Conservation (phyloP, 164 flowering plant genomes). For the Berberis vulgaris region DNA sequence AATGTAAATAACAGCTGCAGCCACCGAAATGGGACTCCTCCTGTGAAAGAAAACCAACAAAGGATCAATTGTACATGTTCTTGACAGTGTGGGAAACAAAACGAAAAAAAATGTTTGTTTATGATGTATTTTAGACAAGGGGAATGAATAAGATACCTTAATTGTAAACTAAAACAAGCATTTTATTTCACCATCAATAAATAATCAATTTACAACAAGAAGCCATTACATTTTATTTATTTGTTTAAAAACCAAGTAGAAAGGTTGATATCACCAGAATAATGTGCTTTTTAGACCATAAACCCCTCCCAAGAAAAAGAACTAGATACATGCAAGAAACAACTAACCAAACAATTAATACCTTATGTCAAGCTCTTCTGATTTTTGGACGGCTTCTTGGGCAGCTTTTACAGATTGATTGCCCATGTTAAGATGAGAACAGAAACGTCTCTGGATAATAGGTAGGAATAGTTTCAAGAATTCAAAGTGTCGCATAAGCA, state of each 20-base stretch:
- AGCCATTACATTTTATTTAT: no score
- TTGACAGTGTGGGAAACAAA: no score
- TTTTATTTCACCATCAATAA: no score
- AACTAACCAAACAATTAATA: slow-evolving; percentile 1
- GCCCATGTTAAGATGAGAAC: slow-evolving; percentile 35
- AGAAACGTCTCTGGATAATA: slow-evolving; percentile 25
- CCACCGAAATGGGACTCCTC: slow-evolving; percentile 37
- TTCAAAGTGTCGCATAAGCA: neutral
- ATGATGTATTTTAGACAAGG: no score
- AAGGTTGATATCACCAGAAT: no score
- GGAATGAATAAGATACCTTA: no score
- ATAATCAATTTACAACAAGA: no score
- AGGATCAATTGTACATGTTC: no score
- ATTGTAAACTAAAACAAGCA: no score
- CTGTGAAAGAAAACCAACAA: slow-evolving; percentile 11
- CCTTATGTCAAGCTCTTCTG: slow-evolving; percentile 46
- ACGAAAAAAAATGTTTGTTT: no score
- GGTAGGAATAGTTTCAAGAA: neutral
- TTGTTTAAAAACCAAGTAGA: neutral
- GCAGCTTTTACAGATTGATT: slow-evolving; percentile 39
- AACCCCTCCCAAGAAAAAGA: neutral
- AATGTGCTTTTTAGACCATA: no score
- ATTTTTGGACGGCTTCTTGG: slow-evolving; percentile 38
- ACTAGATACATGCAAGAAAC: neutral
- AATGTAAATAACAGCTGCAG: slow-evolving; percentile 39